Evolutionary conservation across 2,329 filamentous ascomycete species (phyloP), one percentile per base, ranked within the genome.

Genomic region (Pseudogymnoascus sp.): DNA sequence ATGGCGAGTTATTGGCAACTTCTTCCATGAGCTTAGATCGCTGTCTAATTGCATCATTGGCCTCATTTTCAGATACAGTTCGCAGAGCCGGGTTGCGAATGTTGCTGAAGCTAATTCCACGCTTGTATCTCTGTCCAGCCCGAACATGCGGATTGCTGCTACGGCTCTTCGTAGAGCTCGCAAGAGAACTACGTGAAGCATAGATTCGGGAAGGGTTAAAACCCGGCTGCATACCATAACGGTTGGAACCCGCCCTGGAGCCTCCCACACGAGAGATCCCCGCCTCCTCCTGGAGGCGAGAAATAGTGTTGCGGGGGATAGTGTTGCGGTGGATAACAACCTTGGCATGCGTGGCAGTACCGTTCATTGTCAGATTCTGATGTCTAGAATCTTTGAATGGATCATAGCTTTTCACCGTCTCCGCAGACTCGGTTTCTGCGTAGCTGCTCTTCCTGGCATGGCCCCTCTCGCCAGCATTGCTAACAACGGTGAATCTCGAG

Each of bases 401-500:
- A 72, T 96, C 92, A 68, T 96, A 96, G 73, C 88, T 94, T 65
- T 82, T 73, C 9, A 80, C 71, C 0, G 79, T 83, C 7, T 77
- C 80, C 18, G 70, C 71, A 12, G 67, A 68, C 67, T 78, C 64
- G 65, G 72, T 65, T 65, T 69, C 63, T 67, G 69, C 59, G 67
- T 71, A 27, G 67, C 69, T n/a, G 71, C 69, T 66, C 72, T 77
- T 71, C 8, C 68, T 37, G 21, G 70, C 68, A 6, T 82, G 80
- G 1, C 76, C 73, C 7, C 76, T 77, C 31, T 82, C 80, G n/a
- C 81, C 76, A 10, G 82, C 76, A 61, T 84, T 85, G 9, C 84
- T 87, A 59, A 87, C 85, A 59, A 87, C 83, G 0, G 85, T 87
- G 69, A 87, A 87, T 15, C 80, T 79, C 4, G 84, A 87, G 37